Base-by-base conservation (phyloP, 129 eudicot species). In the Sambucus nigra region DNA sequence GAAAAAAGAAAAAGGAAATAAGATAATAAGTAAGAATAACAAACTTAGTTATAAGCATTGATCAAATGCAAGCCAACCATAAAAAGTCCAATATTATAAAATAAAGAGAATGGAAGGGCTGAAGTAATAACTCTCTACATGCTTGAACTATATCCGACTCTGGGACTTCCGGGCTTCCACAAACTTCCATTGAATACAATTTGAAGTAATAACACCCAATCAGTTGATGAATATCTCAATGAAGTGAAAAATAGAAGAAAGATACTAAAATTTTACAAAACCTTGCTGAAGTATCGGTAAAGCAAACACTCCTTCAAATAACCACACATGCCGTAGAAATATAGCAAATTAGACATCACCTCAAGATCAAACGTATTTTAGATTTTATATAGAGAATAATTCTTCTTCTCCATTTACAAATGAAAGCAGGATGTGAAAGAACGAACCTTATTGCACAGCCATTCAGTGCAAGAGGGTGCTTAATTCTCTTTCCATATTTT, bases 131-230 rank as follows among this genome's bases (percentile, higher is more conserved):
- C 99, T 73, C 86, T 80, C 94, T 68, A 79, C 99, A 92, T 2
- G 99, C 80, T 67, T 86, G 91, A 75, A 82, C 99, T 53, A 86
- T 86, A 63, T 92, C 96, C 19, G 99, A 92, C 59, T 92, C 99
- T 24, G 85, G 94, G 65, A 82, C 73, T 47, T 92, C 96, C 17
- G 79, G 75, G 59, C 71, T 80, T 45, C 96, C 96, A 19, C 96
- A 94, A 58, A 82, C 87, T 77, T 86, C 99, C 99, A 86, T n/a
- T n/a, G n/a, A 65, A 44, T 65, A 67, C 32, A 54, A 17, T 72
- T 52, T 6, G 47, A 58, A 7, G 28, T 31, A 5, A 35, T 42
- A 25, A 29, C 31, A 17, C 59, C 35, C 47, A n/a, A n/a, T 71
- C 58, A 53, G 5, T 26, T 13, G 7, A 47, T 15, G 20, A 31